Evolutionary conservation across 768 basidiomycete genomes (phyloP).

Genomic region (Tephrocybe sp.): DNA sequence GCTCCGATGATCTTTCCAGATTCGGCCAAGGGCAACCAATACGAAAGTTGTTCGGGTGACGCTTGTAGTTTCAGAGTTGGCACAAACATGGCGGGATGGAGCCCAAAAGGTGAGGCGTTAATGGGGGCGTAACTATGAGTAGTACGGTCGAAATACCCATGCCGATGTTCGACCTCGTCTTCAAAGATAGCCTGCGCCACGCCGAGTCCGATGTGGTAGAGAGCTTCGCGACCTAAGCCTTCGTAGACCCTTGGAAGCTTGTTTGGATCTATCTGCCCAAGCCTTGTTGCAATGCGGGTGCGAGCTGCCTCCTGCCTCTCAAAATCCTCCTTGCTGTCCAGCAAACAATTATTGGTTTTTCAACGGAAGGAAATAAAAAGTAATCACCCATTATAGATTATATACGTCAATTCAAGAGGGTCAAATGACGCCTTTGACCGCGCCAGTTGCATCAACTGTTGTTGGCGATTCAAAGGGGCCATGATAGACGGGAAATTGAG

Average conservation of each 20-base stretch:
- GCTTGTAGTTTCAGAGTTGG: slow-evolving; percentile 22
- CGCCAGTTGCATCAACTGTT: slow-evolving; percentile 14
- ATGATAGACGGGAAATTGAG: no score
- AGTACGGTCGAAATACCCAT: slow-evolving; percentile 14
- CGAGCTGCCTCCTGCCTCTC: slow-evolving; percentile 7
- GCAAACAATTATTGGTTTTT: background rate
- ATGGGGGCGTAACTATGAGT: slow-evolving; percentile 16
- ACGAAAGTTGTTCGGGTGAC: slow-evolving; percentile 19
- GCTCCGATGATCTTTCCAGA: slow-evolving; percentile 22
- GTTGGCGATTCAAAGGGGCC: no score
- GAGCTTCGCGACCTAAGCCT: slow-evolving; percentile 17
- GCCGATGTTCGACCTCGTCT: slow-evolving; percentile 15
- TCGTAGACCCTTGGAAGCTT: slow-evolving; percentile 16
- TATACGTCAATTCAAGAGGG: slow-evolving; percentile 15
- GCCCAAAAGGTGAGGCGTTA: slow-evolving; percentile 25
- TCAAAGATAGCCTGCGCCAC: slow-evolving; percentile 19
- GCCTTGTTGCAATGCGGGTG: slow-evolving; percentile 13
- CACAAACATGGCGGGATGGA: slow-evolving; percentile 23
- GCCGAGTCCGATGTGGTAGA: slow-evolving; percentile 23
- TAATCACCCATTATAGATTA: slow-evolving; percentile 17
- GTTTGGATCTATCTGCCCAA: slow-evolving; percentile 10
- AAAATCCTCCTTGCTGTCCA: slow-evolving; percentile 11
- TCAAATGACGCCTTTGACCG: slow-evolving; percentile 11
- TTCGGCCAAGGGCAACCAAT: slow-evolving; percentile 23
- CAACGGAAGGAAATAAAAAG: background rate